Conservation (phyloP, 2,329 filamentous ascomycete genomes). For the Taxawa tesnikishii region DNA sequence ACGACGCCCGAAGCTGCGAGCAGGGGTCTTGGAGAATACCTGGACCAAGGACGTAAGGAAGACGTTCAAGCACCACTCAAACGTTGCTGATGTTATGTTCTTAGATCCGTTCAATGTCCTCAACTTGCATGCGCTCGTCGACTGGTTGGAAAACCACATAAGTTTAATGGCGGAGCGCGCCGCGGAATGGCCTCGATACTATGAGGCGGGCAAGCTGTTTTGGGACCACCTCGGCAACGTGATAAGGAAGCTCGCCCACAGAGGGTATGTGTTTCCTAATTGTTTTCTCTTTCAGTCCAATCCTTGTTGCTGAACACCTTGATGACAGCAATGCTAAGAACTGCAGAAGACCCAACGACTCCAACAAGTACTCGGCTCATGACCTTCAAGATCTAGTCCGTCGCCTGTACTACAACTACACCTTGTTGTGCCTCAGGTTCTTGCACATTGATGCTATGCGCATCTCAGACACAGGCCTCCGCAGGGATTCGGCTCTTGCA, state of each 20-base stretch:
- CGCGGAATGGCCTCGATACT: not conserved
- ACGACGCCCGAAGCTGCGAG: constrained; percentile 2
- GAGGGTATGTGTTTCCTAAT: not conserved
- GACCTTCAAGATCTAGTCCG: not conserved
- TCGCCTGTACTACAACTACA: not conserved
- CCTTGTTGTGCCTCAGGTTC: not conserved
- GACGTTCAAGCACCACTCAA: not conserved
- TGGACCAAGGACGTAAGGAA: no score
- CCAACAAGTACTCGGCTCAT: not conserved
- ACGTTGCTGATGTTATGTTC: not conserved
- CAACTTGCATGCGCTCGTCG: not conserved
- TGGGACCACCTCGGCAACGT: constrained; percentile 2
- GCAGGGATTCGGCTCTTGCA: not conserved
- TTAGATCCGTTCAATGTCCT: not conserved
- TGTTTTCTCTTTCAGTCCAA: not conserved
- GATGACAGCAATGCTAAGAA: not conserved
- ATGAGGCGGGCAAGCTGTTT: not conserved
- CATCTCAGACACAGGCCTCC: no score
- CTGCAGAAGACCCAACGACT: no score
- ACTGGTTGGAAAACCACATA: constrained; percentile 2
- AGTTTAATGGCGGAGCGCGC: not conserved
- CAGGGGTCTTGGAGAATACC: constrained; percentile 3
- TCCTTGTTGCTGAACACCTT: not conserved
- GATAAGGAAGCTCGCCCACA: not conserved
- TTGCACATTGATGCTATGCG: no score